Evolutionary conservation across 305 asterid genomes (phyloP).

Genomic region (Fraxinus dipetala): DNA sequence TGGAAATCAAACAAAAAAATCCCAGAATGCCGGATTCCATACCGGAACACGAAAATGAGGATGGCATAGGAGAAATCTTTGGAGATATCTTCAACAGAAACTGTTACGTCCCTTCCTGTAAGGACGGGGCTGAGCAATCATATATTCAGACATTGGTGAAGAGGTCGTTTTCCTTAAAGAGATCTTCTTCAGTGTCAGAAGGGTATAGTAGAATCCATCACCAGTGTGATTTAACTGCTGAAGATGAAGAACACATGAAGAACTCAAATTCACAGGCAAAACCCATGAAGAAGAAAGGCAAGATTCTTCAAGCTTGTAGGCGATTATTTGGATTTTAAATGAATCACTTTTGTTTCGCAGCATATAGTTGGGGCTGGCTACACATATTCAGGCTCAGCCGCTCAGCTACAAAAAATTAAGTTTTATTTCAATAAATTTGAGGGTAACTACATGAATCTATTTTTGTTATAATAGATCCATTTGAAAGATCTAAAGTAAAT

Average conservation of each 20-base stretch:
- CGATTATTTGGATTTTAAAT: constrained; percentile 28
- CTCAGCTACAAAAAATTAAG: not conserved
- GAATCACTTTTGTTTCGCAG: not conserved
- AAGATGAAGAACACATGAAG: not conserved
- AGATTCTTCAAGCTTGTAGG: constrained; percentile 29
- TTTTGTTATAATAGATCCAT: not conserved
- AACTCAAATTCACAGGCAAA: not conserved
- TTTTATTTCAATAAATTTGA: not conserved
- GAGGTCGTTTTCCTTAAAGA: constrained; percentile 26
- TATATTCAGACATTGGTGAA: constrained; percentile 18
- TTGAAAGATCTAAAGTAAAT: not conserved
- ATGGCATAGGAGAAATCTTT: constrained; percentile 38
- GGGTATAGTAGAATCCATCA: constrained; percentile 37
- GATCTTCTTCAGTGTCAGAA: constrained; percentile 34
- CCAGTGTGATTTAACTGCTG: constrained; percentile 14
- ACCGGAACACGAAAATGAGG: constrained; percentile 11
- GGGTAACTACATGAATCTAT: not conserved
- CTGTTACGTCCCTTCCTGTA: constrained; percentile 13
- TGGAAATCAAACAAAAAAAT: not conserved
- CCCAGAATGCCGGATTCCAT: not conserved
- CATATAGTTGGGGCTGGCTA: not conserved
- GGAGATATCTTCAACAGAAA: constrained; percentile 37
- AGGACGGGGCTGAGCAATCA: constrained; percentile 20
- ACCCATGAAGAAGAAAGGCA: constrained; percentile 27
- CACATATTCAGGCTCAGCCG: not conserved